Base-by-base conservation (phyloP, 148 eudicot species). In the Arctostaphylos glauca region DNA sequence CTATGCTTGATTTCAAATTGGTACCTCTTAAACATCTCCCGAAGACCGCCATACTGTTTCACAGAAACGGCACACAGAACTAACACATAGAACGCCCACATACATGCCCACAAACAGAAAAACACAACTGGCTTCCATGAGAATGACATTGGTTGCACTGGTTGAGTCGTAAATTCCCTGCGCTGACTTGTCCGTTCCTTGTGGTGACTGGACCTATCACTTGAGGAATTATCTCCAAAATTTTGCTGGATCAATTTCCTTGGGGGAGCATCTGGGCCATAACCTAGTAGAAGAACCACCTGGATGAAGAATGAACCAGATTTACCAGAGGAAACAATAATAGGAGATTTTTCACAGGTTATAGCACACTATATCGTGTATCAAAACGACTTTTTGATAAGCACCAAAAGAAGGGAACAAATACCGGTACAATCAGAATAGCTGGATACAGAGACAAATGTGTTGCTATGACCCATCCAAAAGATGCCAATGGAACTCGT, bases 391-490 rank as follows among this genome's bases (percentile, higher is more conserved):
- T 38, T 71, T 78, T 55, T 19, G 9, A 64, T 49, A 68, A 78
- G 12, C 58, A 62, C 25, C 48, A 53, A 38, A 67, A 41, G 48
- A 80, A 76, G 81, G 87, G 83, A 75, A 23, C 21, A 62, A 80
- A 56, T 96, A 96, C 99, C 86, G 99, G 99, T 80, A 96, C 87
- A 46, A 91, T 77, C 54, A 96, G 88, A 84, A 93, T 89, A 56
- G 87, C 87, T 56, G 98, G 99, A 89, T 96, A 96, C 79, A 96
- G 93, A 80, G 97, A 92, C 85, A 96, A 70, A 91, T 96, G 99
- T 81, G 99, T 92, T 31, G 98, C 92, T 59, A 96, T 73, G 75
- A 90, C 93, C 97, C 98, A 94, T 75, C 94, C 99, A 88, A 96
- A 87, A 78, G 99, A 97, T 81, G 99, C 95, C 86, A 96, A 84